Base-by-base conservation (phyloP, 2,329 filamentous ascomycete genomes). In the Zymoseptoria brevis region DNA sequence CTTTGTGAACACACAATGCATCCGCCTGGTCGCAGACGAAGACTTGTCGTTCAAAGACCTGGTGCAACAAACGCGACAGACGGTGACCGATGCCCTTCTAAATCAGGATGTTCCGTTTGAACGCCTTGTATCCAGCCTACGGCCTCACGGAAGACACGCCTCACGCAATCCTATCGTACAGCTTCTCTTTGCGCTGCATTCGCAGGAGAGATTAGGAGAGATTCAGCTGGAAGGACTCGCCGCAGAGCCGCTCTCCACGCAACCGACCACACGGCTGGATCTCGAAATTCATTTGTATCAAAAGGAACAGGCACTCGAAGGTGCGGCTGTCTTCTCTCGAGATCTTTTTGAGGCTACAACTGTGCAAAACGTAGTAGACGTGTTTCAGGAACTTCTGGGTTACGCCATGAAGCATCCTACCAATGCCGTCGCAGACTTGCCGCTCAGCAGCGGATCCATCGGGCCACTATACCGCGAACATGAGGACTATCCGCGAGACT, bases 101-200 rank as follows among this genome's bases (percentile, higher is more conserved):
- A 19, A 60, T 55, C 58, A 57, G 30, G 58, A 60, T 48, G 55
- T 60, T 16, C 51, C 55, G 3, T 57, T 60, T 26, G 58, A 60
- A 50, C 45, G 30, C 30, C n/a, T 60, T 4, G 58, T 57, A 9
- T 29, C 24, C 48, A 45, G 58, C n/a, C 30, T 60, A 4, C 22
- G 51, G 4, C 41, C 19, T 9, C 41, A 30, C 51, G n/a, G 24
- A 35, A 30, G 55, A 30, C 52, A 59, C 48, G 57, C 53, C n/a
- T 59, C 57, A 16, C 57, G 57, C 8, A 57, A 58, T 55, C 56
- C 55, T 6, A 55, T 60, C 4, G 58, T 60, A 19, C 55, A 60
- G 45, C 50, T 60, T 41, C 50, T 57, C 35, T 60, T 60, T 45
- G 55, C 56, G 13, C 50, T 58, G 29, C 58, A 60, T 45, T 57